These are phyloP conservation scores for Xylariaceae sp. DNA, from an alignment of 2,329 filamentous ascomycete species.

Conservation along the genomic window DNA sequence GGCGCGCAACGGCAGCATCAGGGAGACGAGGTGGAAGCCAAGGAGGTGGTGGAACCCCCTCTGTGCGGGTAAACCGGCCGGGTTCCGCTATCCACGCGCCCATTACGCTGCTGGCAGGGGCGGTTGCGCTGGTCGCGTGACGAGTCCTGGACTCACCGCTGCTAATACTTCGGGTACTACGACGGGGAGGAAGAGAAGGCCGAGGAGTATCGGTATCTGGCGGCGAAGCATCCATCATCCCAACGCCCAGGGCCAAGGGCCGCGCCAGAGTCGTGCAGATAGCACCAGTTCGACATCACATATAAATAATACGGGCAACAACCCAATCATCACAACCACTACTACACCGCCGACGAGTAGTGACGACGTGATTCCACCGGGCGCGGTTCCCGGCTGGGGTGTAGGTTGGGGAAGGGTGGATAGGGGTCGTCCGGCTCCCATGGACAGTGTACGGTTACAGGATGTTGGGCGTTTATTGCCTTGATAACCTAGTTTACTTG, in stretches of 20 bases:
- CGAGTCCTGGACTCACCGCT: too few relatives aligned
- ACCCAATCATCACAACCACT: too few relatives aligned
- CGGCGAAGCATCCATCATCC: conserved; percentile 6
- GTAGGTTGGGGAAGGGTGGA: conserved; percentile 37
- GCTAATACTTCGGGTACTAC: conserved; percentile 8
- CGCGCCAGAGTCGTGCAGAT: conserved; percentile 7
- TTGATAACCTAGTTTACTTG: too few relatives aligned
- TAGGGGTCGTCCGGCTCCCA: conserved; percentile 23
- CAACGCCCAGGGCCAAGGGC: neutral
- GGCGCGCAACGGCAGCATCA: conserved; percentile 46
- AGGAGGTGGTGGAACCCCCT: conserved; percentile 42
- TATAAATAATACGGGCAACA: too few relatives aligned
- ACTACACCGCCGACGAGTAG: too few relatives aligned
- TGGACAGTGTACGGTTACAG: conserved; percentile 33
- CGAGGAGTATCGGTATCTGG: too few relatives aligned
- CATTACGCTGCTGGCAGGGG: too few relatives aligned
- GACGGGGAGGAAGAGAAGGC: conserved; percentile 20
- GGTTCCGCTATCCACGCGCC: conserved; percentile 45
- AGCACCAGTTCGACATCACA: conserved; percentile 26
- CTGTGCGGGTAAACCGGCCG: conserved; percentile 45
- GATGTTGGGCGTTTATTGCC: conserved; percentile 34
- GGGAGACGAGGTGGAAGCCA: conserved; percentile 27
- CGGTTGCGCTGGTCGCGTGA: too few relatives aligned
- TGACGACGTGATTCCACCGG: too few relatives aligned
- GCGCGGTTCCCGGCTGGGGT: conserved; percentile 34